phyloP scores from a whole-genome alignment of 805 yeast genomes.

The Candida ipomoeae region DNA sequence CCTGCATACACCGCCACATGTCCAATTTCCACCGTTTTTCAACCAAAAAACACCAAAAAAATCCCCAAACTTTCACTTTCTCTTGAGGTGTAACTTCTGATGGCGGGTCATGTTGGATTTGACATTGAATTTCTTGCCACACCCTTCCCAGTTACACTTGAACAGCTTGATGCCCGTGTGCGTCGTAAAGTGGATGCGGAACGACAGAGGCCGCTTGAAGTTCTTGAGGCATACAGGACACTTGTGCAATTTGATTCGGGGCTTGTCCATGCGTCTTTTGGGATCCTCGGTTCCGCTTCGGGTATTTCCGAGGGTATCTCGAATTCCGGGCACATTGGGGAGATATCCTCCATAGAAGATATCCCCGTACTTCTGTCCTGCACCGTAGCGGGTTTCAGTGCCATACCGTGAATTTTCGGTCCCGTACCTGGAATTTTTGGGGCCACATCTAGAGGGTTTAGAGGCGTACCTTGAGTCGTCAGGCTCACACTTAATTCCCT shows the following conservation, averaged over 20 bases:
- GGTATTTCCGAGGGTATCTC: neutral
- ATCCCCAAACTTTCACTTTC: neutral
- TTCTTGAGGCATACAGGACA: constrained; percentile 64
- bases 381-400: no score
- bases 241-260: constrained; percentile 3
- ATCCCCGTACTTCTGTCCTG: no score
- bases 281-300: neutral
- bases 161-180: constrained; percentile 47
- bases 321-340: no score
- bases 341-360: no score
- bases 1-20: no score
- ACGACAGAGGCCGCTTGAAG: constrained; percentile 78
- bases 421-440: no score
- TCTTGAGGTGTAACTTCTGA: constrained; percentile 53
- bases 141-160: constrained; percentile 49
- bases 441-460: no score
- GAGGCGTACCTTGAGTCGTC: no score
- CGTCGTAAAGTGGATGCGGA: constrained; percentile 73
- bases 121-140: constrained; percentile 69
- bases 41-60: no score
- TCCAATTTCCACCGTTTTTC: no score
- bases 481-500: no score
- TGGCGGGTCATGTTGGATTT: constrained; percentile 82
- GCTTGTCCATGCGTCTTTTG: neutral
- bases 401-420: no score